Base-by-base conservation (phyloP, 176 grass and related monocot genomes). In the Aegilops longissima region DNA sequence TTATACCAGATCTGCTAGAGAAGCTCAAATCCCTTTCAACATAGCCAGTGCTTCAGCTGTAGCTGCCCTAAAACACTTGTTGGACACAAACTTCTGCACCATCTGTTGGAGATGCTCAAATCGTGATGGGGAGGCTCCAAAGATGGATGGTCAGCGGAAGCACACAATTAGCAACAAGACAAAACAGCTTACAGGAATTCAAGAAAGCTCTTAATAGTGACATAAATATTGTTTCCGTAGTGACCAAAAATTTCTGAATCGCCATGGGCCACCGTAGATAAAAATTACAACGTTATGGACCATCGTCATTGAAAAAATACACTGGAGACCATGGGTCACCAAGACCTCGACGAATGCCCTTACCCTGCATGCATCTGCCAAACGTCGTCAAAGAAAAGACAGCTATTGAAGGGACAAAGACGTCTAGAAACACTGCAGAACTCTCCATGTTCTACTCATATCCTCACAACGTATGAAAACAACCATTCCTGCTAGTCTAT, bases 391-490 rank as follows among this genome's bases (percentile, higher is more conserved):
- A 62, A 29, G 73, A 51, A 31, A 42, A 42, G 69, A 77, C 23
- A 4, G 63, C 69, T 78, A 16, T 47, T 21, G 5, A 16, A 76
- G 17, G 3, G 33, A 8, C 29, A 79, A 72, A 84, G 24, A 31
- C 70, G 63, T 18, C 59, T 80, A 79, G 66, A 65, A 31, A 73
- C 70, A 66, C 40, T 42, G 62, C 58, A 86, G 25, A 82, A 82
- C 70, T 24, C 39, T 52, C 36, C n/a, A 66, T 65, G 34, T 44
- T 34, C 61, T 23, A 76, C 44, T 59, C n/a, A 88, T 47, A 83
- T 65, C 54, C 87, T 79, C 82, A 89, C 35, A 68, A 88, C 71
- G 78, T 42, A 72, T 12, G 51, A 40, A 51, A 68, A 64, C 65
- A 68, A 18, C 81, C 25, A 40, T 65, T 64, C 62, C 44, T 40